Evolutionary conservation across 1,284 basidiomycete species (phyloP), one percentile per base, ranked within the genome.

Genomic region (Leccinum laetum): DNA sequence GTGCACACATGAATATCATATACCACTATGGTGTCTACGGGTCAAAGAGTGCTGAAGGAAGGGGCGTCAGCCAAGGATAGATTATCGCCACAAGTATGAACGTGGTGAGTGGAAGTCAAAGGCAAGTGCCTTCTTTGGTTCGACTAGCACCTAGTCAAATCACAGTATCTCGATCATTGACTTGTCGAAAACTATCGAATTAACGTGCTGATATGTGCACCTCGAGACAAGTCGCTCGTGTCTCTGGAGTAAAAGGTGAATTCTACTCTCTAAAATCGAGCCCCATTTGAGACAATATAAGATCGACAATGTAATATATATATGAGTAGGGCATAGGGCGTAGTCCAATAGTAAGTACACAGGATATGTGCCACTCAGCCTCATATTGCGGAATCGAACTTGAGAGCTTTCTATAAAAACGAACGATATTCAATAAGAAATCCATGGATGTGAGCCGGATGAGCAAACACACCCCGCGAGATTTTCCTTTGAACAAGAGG

Each of bases 1-100:
- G 2, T 24, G 46, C 18, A 58, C 29, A 58, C 57, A 58, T 18
- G 35, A 58, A 58, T 61, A 66, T 59, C 63, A 52, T 52, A 68
- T 67, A 5, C 5, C 16, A 37, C 37, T 39, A 18, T 55, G 6
- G 46, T 44, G 41, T 52, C 35, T 16, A 10, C 5, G 18, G 18
- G 53, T 29, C 21, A 32, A 35, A 14, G n/a, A 39, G 6, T 18
- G 7, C 6, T n/a, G 21, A 10, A 29, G 8, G 21, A n/a, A 24
- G 11, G 16, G 16, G 32, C 10, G 16, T 4, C 10, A 3, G 16
- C 2, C 21, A 16, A 13, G 16, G 3, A 5, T 7, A 60, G n/a
- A 10, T 60, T 13, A 60, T 60, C 3, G 26, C 10, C n/a, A 53
- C 52, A 8, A 21, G 1, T 21, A 14, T 60, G 14, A 60, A 16